Conservation (phyloP, 768 basidiomycete genomes). For the Mycena kentingensis region DNA sequence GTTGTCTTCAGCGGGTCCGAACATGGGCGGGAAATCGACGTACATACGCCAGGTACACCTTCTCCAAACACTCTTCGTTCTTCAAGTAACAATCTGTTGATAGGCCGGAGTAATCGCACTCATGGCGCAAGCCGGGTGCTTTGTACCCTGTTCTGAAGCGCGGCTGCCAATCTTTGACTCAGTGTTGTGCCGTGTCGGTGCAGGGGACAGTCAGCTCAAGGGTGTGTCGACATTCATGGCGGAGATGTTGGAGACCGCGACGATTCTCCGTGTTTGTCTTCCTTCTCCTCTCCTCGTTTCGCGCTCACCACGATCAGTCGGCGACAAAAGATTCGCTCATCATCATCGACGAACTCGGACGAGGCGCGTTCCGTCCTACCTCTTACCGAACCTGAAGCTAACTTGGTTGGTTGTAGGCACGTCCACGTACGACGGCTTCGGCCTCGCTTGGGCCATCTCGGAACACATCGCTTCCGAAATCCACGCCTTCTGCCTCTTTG, state of each 20-base stretch:
- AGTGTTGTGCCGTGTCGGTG: constrained; percentile 92
- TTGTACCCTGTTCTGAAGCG: constrained; percentile 90
- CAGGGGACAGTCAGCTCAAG: constrained; percentile 96
- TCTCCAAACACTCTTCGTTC: neutral
- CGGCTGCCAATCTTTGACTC: constrained; percentile 93
- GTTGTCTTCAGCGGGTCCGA: constrained; percentile 75
- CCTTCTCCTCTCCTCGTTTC: neutral
- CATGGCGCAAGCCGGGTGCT: constrained; percentile 95
- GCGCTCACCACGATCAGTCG: constrained; percentile 48
- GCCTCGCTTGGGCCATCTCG: constrained; percentile 97
- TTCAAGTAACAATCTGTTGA: constrained; percentile 1
- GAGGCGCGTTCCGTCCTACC: constrained; percentile 50
- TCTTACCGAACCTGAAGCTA: neutral
- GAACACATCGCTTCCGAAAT: constrained; percentile 95
- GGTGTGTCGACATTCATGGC: constrained; percentile 99
- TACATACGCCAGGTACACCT: constrained; percentile 82
- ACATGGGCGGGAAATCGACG: constrained; percentile 99
- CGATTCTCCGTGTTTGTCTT: constrained; percentile 75
- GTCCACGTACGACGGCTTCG: constrained; percentile 97
- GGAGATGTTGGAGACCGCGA: constrained; percentile 98
- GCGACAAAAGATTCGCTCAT: constrained; percentile 91
- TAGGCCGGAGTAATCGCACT: constrained; percentile 91
- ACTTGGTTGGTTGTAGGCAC: constrained; percentile 72
- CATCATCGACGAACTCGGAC: constrained; percentile 95
- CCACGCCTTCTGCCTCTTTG: constrained; percentile 92